Conservation (phyloP, 441 rosid species). For the Geranium incanum region DNA sequence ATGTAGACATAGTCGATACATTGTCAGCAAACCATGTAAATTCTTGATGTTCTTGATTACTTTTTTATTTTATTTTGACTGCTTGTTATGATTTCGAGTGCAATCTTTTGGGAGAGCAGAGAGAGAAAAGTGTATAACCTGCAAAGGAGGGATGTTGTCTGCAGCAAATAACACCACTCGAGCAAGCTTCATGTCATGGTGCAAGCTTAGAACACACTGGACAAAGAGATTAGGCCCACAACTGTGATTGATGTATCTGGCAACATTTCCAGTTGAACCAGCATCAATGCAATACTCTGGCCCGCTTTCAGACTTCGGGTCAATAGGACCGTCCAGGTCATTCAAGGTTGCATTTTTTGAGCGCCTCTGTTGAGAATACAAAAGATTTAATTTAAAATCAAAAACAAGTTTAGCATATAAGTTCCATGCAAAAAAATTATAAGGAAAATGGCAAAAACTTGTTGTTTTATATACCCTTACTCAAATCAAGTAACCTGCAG, state of each 20-base stretch:
- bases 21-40: too few relatives aligned
- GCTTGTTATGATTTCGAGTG: neutral
- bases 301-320: slow-evolving; percentile 38
- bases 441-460: too few relatives aligned
- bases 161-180: slow-evolving; percentile 85
- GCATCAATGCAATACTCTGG: slow-evolving; percentile 95
- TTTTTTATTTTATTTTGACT: too few relatives aligned
- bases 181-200: slow-evolving; percentile 77
- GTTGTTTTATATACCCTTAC: neutral
- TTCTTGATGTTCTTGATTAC: too few relatives aligned
- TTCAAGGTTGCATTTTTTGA: slow-evolving; percentile 33
- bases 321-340: slow-evolving; percentile 25
- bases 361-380: slow-evolving; percentile 39
- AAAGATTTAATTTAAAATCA: too few relatives aligned
- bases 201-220: slow-evolving; percentile 70
- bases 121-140: slow-evolving; percentile 36
- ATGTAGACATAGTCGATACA: too few relatives aligned
- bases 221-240: slow-evolving; percentile 91
- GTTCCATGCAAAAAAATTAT: too few relatives aligned
- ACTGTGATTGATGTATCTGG: slow-evolving; percentile 87
- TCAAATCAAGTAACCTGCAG: neutral
- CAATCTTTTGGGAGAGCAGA: neutral
- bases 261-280: slow-evolving; percentile 63
- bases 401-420: too few relatives aligned
- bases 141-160: slow-evolving; percentile 85